Percentiles rank a stretch among this genome's conserved stretches.
Conservation (phyloP, 441 rosid genomes). For the Kokia cookei region DNA sequence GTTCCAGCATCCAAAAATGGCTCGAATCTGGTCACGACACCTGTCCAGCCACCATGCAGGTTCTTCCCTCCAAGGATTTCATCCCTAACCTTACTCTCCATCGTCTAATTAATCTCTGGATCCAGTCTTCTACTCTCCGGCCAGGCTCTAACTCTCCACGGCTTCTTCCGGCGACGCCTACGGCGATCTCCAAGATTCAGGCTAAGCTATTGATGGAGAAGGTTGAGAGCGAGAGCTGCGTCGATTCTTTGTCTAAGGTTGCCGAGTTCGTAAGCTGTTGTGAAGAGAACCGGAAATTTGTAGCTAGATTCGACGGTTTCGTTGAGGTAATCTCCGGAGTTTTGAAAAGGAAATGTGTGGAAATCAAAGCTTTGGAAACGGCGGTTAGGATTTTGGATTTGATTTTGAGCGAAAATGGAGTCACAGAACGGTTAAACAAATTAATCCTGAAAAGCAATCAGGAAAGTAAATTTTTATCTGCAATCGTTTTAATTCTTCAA, state of each 20-base stretch:
- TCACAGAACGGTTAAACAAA: constrained; percentile 28
- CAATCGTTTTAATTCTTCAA: constrained; percentile 40
- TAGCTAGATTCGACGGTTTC: constrained; percentile 37
- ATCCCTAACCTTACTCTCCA: constrained; percentile 83
- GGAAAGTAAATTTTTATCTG: constrained; percentile 23
- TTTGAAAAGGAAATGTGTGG: constrained; percentile 22
- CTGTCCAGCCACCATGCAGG: constrained; percentile 70
- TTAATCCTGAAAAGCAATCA: constrained; percentile 28
- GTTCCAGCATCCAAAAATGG: constrained; percentile 82
- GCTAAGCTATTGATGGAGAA: constrained; percentile 22
- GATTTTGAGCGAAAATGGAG: constrained; percentile 31
- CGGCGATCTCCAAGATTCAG: constrained; percentile 21
- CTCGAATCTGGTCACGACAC: constrained; percentile 62
- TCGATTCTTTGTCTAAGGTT: constrained; percentile 25
- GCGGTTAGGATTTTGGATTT: constrained; percentile 39
- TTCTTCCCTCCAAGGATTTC: constrained; percentile 52
- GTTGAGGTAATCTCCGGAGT: constrained; percentile 37
- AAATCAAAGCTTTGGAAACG: constrained; percentile 20
- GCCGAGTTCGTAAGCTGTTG: constrained; percentile 38
- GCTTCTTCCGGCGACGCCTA: background rate
- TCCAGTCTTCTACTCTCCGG: constrained; percentile 36
- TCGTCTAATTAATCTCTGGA: constrained; percentile 77
- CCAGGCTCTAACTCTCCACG: constrained; percentile 13
- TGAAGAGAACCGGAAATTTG: constrained; percentile 44
- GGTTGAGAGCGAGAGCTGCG: constrained; percentile 13